Evolutionary conservation across 2,329 filamentous ascomycete species (phyloP), one percentile per base, ranked within the genome.

Genomic region (Sporothrix curviconia): DNA sequence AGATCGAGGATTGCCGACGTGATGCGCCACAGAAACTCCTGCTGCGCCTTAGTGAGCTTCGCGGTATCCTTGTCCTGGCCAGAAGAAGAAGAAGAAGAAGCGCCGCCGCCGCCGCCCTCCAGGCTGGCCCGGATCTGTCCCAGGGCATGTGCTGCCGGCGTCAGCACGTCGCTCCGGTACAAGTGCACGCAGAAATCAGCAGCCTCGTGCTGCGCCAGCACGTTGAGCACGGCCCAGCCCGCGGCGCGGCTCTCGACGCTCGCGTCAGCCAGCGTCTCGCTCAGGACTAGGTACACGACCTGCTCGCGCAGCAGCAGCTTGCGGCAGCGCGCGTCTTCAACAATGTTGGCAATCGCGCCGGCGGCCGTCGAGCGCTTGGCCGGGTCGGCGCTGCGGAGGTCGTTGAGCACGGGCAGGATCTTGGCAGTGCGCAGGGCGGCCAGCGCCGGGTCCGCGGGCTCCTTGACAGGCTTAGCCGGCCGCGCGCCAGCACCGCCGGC

Each of bases 301-400:
- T 86, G 82, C 69, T 88, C 85, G 22, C 84, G 75, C 59, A 87
- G 72, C 22, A 88, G 75, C 57, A 88, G 68, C 69, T 86, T 87
- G 61, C 85, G 78, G 65, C 81, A 85, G 63, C 75, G 79, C 28
- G 76, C 66, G 63, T 87, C 82, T 56, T 83, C 78, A 52, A 87
- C 79, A 53, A 85, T 78, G 69, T 81, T 85, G 58, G 78, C 76
- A 53, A 87, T 77, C 24, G 82, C 83, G 15, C 72, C 71, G 7
- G 84, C 82, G 11, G 84, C 84, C 2, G 78, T 67, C 6, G 80
- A 78, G 56, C 84, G 78, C n/a, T 76, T 77, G 66, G 81, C 82
- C 51, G 80, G 73, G 42, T 86, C 80, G 34, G 80, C 66, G 65
- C 79, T 83, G 65, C 81, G 76, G 40, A 88, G 72, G 62, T 85